Evolutionary conservation across 2,329 filamentous ascomycete genomes (phyloP), one percentile per base, ranked within the genome.

Genomic region (Teratosphaeria nubilosa): DNA sequence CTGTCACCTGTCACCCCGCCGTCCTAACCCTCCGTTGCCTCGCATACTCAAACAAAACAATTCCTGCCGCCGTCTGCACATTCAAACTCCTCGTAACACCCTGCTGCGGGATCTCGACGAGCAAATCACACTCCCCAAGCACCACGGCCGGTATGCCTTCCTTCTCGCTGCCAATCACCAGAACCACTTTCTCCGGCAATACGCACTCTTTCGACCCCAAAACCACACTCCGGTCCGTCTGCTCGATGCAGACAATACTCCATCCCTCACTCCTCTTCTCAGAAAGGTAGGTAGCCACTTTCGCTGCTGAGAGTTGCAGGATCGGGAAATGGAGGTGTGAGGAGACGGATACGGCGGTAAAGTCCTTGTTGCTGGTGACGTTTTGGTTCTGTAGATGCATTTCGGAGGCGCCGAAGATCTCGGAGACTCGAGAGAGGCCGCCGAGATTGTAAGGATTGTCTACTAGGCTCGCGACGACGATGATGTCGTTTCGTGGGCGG

Each of bases 61-160:
- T 76, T 0, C 74, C 77, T 14, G 76, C 77, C 13, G 78, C 79
- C 25, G 78, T 81, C 69, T 82, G 79, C 60, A 82, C 79, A 67
- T 82, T 82, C 69, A 82, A 68, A 65, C 78, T 80, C 63, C 79
- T 72, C 32, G 79, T 81, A 6, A 80, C 72, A 0, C 79, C 79
- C 54, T 74, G 71, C 60, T 81, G 80, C 54, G 72, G 71, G 53
- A 82, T 79, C 67, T 82, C 79, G 5, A 82, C 77, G 60, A 80
- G 76, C 27, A 77, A 61, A 71, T 80, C 78, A 55, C 79, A 73
- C 59, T 79, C 77, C 0, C 71, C 71, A 54, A 82, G 62, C 25
- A 82, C 72, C 51, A 75, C 68, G 0, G 73, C 75, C 6, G 76
- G 75, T 24, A 81, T 78, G 0, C 79, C 79, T 57, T 77, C 76